A percentile compares a stretch with the other conserved stretches of the same genome.
Conservation (phyloP, 768 basidiomycete species). For the Hygrophorus pudorinus region DNA sequence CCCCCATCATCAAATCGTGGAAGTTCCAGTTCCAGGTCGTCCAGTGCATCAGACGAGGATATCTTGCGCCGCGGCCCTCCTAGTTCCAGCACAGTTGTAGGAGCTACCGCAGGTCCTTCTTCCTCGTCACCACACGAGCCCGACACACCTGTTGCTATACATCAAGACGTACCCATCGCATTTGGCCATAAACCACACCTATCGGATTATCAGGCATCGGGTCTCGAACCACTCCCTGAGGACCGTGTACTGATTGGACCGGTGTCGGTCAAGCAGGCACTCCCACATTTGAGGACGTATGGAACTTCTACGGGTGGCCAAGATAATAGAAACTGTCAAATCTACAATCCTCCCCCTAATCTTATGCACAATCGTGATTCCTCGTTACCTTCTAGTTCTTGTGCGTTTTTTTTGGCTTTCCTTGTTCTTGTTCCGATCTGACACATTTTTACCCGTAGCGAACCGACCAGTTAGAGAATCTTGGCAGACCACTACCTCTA, state of each 20-base stretch:
- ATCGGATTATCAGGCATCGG: not conserved
- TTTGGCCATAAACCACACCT: slow-evolving; percentile 29
- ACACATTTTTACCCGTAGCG: slow-evolving; percentile 6
- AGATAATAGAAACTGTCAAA: not conserved
- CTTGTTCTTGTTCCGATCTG: not conserved
- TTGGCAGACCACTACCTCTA: slow-evolving; percentile 34
- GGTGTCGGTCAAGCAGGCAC: not conserved
- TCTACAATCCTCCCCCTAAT: not conserved
- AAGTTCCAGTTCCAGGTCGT: not conserved
- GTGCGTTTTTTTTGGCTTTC: slow-evolving; percentile 1
- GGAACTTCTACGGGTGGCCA: not conserved
- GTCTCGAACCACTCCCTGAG: slow-evolving; percentile 12
- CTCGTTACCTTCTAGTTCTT: not conserved
- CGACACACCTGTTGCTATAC: slow-evolving; percentile 22
- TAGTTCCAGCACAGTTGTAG: no score
- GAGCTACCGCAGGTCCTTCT: not conserved
- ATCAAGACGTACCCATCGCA: slow-evolving; percentile 28
- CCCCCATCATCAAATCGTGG: no score
- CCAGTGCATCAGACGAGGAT: not conserved
- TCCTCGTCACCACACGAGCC: not conserved
- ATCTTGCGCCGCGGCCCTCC: no score
- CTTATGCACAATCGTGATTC: not conserved
- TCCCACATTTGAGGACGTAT: not conserved
- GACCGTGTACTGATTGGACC: slow-evolving; percentile 4
- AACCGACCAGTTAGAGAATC: slow-evolving; percentile 28